Evolutionary conservation across 1,284 basidiomycete species (phyloP).

Genomic region (Ustilago bromivora): DNA sequence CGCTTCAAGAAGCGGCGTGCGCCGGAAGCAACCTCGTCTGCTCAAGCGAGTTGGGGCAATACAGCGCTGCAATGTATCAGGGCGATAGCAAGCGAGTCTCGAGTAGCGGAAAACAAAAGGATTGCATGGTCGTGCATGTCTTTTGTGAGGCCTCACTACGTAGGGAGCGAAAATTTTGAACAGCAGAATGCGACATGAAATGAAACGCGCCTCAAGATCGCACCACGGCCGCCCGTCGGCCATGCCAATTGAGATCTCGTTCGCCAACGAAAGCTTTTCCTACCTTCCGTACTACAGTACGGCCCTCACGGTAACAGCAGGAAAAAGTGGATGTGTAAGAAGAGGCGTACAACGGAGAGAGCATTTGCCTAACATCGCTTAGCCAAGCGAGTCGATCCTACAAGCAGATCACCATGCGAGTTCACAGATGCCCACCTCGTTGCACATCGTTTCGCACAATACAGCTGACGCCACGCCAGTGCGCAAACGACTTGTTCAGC

Average conservation of each 20-base stretch:
- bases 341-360: constrained; percentile 6
- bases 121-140: constrained; percentile 1
- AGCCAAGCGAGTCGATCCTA: constrained; percentile 15
- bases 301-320: background rate
- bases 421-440: background rate
- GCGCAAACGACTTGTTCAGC: background rate
- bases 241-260: too few species aligned
- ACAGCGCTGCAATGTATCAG: background rate
- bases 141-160: background rate
- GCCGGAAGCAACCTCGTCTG: constrained; percentile 3
- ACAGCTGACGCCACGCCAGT: background rate
- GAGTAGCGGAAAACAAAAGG: background rate
- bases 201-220: too few species aligned
- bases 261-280: too few species aligned
- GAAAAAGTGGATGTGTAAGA: background rate
- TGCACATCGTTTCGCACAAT: background rate
- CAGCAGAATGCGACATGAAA: background rate
- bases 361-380: constrained; percentile 15
- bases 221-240: too few species aligned
- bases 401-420: constrained; percentile 8
- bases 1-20: constrained; percentile 13
- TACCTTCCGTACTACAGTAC: too few species aligned
- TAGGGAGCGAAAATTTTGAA: background rate
- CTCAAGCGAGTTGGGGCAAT: constrained; percentile 2
- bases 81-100: background rate